Percentiles rank a stretch among this genome's conserved stretches.
Conservation (phyloP, 1,284 basidiomycete species). For the Gomphus bonarii region DNA sequence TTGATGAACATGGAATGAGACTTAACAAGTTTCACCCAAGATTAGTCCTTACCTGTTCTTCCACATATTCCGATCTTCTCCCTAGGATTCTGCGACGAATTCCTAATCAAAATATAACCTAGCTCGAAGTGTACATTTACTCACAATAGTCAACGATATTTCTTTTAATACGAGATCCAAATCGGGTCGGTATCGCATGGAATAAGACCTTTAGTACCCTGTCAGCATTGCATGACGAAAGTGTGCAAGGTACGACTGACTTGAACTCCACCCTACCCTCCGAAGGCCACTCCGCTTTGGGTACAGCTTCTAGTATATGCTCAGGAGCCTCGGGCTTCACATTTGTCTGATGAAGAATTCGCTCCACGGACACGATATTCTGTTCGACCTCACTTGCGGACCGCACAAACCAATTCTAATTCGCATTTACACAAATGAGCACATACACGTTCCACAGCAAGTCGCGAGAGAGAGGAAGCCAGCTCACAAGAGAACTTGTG, state of each 20-base stretch:
- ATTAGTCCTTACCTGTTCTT: slow-evolving; percentile 45
- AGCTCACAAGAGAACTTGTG: slow-evolving; percentile 57
- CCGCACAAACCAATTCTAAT: slow-evolving; percentile 82
- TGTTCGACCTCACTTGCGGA: slow-evolving; percentile 88
- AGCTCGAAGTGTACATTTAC: slow-evolving; percentile 20
- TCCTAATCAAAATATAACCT: background rate
- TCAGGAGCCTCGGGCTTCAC: slow-evolving; percentile 70
- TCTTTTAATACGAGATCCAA: slow-evolving; percentile 72
- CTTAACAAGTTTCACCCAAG: background rate
- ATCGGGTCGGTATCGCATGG: slow-evolving; percentile 75
- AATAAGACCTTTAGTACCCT: slow-evolving; percentile 46
- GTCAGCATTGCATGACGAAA: background rate
- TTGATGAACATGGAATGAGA: background rate
- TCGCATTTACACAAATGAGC: slow-evolving; percentile 11
- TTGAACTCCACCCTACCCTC: slow-evolving; percentile 71
- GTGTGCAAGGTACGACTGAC: slow-evolving; percentile 24
- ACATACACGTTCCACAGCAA: background rate
- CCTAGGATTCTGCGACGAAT: slow-evolving; percentile 41
- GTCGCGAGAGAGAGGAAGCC: no score
- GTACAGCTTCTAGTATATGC: slow-evolving; percentile 56
- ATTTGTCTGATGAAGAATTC: slow-evolving; percentile 66
- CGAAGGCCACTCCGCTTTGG: slow-evolving; percentile 62
- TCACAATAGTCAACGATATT: slow-evolving; percentile 56
- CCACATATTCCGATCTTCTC: slow-evolving; percentile 85
- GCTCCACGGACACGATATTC: slow-evolving; percentile 85